These are phyloP conservation scores for Carnegiea gigantea DNA, from an alignment of 179 eudicot species.

Conservation along the genomic window DNA sequence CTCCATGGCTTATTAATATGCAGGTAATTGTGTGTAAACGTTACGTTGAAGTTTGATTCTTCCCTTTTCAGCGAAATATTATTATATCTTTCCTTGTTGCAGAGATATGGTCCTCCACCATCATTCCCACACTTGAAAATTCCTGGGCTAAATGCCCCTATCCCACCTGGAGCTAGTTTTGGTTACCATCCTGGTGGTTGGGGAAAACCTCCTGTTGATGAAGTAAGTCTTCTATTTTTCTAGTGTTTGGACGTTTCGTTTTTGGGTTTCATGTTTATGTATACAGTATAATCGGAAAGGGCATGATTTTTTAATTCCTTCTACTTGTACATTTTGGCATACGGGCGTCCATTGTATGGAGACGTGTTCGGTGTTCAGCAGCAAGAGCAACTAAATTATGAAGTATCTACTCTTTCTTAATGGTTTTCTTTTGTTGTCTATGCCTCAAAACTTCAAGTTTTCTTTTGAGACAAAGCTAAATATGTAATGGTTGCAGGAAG, in stretches of 20 bases:
- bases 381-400: slow-evolving; percentile 85
- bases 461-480: background rate
- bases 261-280: background rate
- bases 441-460: background rate
- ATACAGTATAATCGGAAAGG: background rate
- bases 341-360: slow-evolving; percentile 91
- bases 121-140: slow-evolving; percentile 92
- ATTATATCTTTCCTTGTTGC: slow-evolving; percentile 23
- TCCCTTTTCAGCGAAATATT: background rate
- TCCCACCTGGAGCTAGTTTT: slow-evolving; percentile 95
- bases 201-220: slow-evolving; percentile 99
- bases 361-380: slow-evolving; percentile 93
- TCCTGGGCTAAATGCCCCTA: slow-evolving; percentile 97
- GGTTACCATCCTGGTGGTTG: slow-evolving; percentile 99
- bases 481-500: slow-evolving; percentile 53
- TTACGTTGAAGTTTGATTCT: background rate
- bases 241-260: background rate
- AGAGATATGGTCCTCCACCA: slow-evolving; percentile 99
- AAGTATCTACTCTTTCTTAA: slow-evolving; percentile 39
- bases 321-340: slow-evolving; percentile 21
- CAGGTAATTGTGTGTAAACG: slow-evolving; percentile 51
- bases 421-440: background rate
- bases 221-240: slow-evolving; percentile 45
- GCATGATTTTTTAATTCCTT: background rate
- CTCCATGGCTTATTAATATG: slow-evolving; percentile 99